Base-by-base conservation (phyloP, 495 filamentous ascomycete species). In the Penicillium macrosclerotiorum region DNA sequence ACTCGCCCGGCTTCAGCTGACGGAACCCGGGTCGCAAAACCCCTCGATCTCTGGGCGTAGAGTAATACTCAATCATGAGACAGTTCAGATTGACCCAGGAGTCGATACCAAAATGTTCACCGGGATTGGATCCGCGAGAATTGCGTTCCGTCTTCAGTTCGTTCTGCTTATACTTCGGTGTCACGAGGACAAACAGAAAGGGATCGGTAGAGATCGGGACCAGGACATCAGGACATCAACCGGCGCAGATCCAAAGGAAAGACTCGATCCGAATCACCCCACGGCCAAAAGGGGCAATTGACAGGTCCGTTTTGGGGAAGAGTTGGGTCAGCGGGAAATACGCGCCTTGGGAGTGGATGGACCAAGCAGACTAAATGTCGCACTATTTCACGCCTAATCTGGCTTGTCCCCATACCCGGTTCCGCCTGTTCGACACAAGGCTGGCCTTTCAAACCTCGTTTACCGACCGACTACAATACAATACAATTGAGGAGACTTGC, bases 241-340 rank as follows among this genome's bases (percentile, higher is more conserved):
- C 17, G 20, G 45, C 20, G 13, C 13, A 18, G 17, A 14, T 8
- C 11, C 2, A 32, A 22, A 19, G 33, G 56, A 54, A 62, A 26
- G 25, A 31, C 14, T 51, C n/a, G 37, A 52, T 52, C 59, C 59
- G 52, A 43, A 45, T 62, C 52, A 62, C 56, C 49, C 56, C 55
- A 62, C 52, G 44, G 12, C 50, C 29, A 4, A 24, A 50, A 40
- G 14, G 12, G 45, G 45, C 40, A 54, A 41, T 17, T 17, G 20
- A 41, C n/a, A 17, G 30, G 37, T 19, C 17, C 4, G n/a, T n/a
- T n/a, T n/a, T n/a, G n/a, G n/a, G n/a, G n/a, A n/a, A n/a, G n/a
- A 22, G 19, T 34, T 16, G 8, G n/a, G 22, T 42, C 45, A 52
- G 42, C 39, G 26, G 43, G 40, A 44, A 51, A 52, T 51, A 23